These are phyloP conservation scores for Bipolaris bicolor DNA, from an alignment of 2,329 filamentous ascomycete species.

Conservation along the genomic window DNA sequence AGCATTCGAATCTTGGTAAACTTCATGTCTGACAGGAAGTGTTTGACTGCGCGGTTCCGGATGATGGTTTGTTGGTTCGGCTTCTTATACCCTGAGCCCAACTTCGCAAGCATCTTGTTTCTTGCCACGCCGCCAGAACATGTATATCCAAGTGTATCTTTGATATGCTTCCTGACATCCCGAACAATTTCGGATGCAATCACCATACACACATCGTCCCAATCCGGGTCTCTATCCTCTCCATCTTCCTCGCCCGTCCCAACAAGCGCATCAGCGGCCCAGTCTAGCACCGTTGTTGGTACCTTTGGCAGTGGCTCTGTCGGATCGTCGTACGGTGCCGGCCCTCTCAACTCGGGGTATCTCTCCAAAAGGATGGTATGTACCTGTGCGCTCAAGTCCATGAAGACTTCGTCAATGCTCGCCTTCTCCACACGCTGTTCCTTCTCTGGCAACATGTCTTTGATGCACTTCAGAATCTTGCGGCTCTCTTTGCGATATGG, in stretches of 20 bases:
- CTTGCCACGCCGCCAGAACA: constrained; percentile 87
- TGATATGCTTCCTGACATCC: constrained; percentile 71
- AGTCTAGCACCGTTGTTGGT: constrained; percentile 75
- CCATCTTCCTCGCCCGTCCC: constrained; percentile 75
- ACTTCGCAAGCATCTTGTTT: constrained; percentile 95
- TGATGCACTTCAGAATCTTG: constrained; percentile 79
- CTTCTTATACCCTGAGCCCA: constrained; percentile 90
- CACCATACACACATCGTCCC: constrained; percentile 90
- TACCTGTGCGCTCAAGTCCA: constrained; percentile 87
- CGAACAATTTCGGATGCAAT: constrained; percentile 90
- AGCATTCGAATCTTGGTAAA: constrained; percentile 94
- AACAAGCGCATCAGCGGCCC: constrained; percentile 81
- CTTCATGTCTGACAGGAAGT: constrained; percentile 84
- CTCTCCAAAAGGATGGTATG: constrained; percentile 75
- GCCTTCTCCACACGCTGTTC: constrained; percentile 87
- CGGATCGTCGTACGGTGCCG: constrained; percentile 75
- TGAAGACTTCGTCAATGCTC: constrained; percentile 92
- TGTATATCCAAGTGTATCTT: constrained; percentile 78
- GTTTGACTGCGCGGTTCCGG: constrained; percentile 77
- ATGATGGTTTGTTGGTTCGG: constrained; percentile 95
- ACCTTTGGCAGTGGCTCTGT: constrained; percentile 75
- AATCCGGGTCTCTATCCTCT: constrained; percentile 85
- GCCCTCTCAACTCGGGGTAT: constrained; percentile 73
- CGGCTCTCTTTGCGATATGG: constrained; percentile 86
- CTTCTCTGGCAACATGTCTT: constrained; percentile 69